Conservation (phyloP, 2,329 filamentous ascomycete species). For the Botryosphaeria agaves region DNA sequence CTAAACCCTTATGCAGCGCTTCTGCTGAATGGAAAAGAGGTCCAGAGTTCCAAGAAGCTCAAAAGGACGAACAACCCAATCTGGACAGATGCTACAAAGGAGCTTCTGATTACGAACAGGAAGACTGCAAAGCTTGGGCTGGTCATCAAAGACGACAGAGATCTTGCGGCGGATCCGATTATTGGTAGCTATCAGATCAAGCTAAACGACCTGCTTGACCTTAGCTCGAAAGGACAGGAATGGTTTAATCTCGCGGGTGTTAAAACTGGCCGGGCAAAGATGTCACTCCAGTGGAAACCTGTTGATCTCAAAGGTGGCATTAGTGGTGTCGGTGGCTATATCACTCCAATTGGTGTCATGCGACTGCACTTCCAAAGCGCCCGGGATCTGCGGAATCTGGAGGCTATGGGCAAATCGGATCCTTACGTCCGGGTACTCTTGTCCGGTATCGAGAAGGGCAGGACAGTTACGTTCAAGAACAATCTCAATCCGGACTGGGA, state of each 20-base stretch:
- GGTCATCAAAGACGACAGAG: constrained; percentile 89
- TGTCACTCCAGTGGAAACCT: constrained; percentile 89
- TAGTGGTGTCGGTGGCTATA: constrained; percentile 69
- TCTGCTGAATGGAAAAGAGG: constrained; percentile 79
- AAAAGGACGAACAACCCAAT: constrained; percentile 97
- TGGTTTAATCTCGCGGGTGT: constrained; percentile 83
- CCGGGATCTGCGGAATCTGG: constrained; percentile 71
- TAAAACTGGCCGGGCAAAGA: constrained; percentile 71
- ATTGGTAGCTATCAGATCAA: constrained; percentile 91
- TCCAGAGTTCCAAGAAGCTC: constrained; percentile 77
- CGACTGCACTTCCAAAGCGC: constrained; percentile 81
- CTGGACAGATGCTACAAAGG: constrained; percentile 83
- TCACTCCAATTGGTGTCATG: constrained; percentile 89
- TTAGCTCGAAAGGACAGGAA: constrained; percentile 83
- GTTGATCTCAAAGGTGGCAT: constrained; percentile 68
- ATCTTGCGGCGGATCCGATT: constrained; percentile 64
- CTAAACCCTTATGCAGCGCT: constrained; percentile 84
- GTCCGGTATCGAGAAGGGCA: constrained; percentile 76
- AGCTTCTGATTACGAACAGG: constrained; percentile 86
- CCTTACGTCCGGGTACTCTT: constrained; percentile 80
- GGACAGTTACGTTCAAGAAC: constrained; percentile 91
- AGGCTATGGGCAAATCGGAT: constrained; percentile 93
- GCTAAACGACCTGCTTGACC: constrained; percentile 78
- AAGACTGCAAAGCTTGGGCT: constrained; percentile 81
- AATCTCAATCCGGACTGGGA: constrained; percentile 93